Evolutionary conservation across 768 basidiomycete genomes (phyloP).

Genomic region (Mycena olivaceomarginata): DNA sequence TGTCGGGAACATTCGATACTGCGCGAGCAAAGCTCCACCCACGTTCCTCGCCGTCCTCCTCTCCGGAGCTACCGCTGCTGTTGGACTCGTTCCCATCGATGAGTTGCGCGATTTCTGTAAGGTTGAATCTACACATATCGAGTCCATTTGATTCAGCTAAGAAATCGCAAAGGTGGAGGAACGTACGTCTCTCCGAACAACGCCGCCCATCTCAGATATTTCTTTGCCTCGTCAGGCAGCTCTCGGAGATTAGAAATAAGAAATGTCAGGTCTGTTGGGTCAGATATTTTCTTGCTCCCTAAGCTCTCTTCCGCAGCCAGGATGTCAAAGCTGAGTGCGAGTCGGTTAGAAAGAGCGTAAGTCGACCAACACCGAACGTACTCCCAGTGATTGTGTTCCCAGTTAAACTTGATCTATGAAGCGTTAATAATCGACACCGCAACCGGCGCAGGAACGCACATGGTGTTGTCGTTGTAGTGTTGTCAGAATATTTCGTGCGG

Average conservation of each 20-base stretch:
- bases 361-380: slow-evolving; percentile 55
- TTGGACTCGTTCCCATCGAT: slow-evolving; percentile 84
- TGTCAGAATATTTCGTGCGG: slow-evolving; percentile 77
- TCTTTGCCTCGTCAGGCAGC: slow-evolving; percentile 78
- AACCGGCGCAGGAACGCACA: slow-evolving; percentile 59
- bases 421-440: slow-evolving; percentile 1
- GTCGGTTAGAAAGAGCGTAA: slow-evolving; percentile 2
- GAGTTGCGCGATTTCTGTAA: slow-evolving; percentile 82
- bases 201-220: slow-evolving; percentile 83
- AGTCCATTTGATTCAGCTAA: slow-evolving; percentile 12
- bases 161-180: neutral
- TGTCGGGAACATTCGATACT: slow-evolving; percentile 67
- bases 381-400: slow-evolving; percentile 81
- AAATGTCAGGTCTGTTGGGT: slow-evolving; percentile 79
- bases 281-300: slow-evolving; percentile 69
- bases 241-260: slow-evolving; percentile 75
- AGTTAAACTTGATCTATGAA: slow-evolving; percentile 77
- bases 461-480: slow-evolving; percentile 79
- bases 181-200: slow-evolving; percentile 84
- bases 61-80: slow-evolving; percentile 68
- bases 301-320: slow-evolving; percentile 73
- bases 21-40: slow-evolving; percentile 72
- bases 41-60: slow-evolving; percentile 70
- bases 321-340: slow-evolving; percentile 59
- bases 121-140: slow-evolving; percentile 74